A percentile compares a stretch with the other conserved stretches of the same genome.
Evolutionary conservation across 1,139 yeast species (phyloP).

Genomic region (Geotrichum klebahnii): DNA sequence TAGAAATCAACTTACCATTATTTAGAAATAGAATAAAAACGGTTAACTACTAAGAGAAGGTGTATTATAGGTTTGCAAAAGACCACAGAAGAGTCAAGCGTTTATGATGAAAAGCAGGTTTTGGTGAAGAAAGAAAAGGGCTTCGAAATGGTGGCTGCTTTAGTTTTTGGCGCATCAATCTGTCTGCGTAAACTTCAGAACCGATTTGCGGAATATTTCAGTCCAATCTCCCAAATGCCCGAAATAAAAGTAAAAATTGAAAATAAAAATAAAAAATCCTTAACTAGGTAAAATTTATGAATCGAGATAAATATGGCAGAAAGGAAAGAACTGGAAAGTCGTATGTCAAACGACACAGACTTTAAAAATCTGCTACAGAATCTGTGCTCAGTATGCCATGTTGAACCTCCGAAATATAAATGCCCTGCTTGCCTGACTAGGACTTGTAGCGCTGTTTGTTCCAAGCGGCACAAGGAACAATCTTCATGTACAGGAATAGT

Average conservation of each 20-base stretch:
- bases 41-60: background rate
- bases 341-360: background rate
- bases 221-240: constrained; percentile 13
- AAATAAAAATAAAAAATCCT: background rate
- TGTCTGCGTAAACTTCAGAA: constrained; percentile 1
- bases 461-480: constrained; percentile 60
- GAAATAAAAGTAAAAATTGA: background rate
- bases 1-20: constrained; percentile 15
- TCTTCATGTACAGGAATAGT: constrained; percentile 63
- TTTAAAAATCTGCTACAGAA: constrained; percentile 8
- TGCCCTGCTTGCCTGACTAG: constrained; percentile 74
- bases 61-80: background rate
- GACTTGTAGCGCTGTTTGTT: constrained; percentile 72
- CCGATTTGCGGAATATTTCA: background rate
- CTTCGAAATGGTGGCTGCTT: constrained; percentile 15
- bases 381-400: constrained; percentile 25
- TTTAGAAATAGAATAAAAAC: too few relatives aligned
- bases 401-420: constrained; percentile 52
- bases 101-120: background rate
- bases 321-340: background rate
- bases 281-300: background rate
- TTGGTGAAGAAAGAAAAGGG: background rate
- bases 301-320: background rate
- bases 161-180: background rate
- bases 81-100: background rate